Percentiles rank a stretch among this genome's conserved stretches.
phyloP scores from a whole-genome alignment of 441 rosid species.

The Lepidium campestre region DNA sequence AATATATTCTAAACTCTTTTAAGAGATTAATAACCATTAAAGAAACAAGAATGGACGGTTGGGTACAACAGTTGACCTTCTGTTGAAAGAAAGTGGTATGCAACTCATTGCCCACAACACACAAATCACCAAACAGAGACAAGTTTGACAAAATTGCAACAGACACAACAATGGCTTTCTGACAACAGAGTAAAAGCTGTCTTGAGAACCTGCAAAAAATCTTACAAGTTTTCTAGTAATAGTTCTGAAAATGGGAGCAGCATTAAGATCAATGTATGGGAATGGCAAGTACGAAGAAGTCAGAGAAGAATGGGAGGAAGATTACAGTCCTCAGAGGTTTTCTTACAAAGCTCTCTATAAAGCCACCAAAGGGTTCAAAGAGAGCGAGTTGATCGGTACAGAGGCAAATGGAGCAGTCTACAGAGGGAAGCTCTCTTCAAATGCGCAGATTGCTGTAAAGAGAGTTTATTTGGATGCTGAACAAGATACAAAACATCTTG shows the following conservation, averaged over 20 bases:
- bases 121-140: constrained; percentile 9
- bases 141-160: constrained; percentile 9
- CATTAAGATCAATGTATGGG: constrained; percentile 26
- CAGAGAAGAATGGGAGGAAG: constrained; percentile 47
- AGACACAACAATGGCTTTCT: constrained; percentile 11
- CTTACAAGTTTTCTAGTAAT: not conserved
- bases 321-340: constrained; percentile 53
- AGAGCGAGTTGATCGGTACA: constrained; percentile 34
- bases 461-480: constrained; percentile 35
- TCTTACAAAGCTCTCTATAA: constrained; percentile 32
- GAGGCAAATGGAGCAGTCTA: constrained; percentile 57
- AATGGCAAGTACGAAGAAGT: constrained; percentile 37
- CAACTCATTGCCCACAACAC: constrained; percentile 26
- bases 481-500: constrained; percentile 57
- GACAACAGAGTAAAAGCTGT: constrained; percentile 6
- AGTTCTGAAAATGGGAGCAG: constrained; percentile 22
- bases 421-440: constrained; percentile 43
- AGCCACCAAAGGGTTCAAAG: constrained; percentile 45
- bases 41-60: constrained; percentile 20
- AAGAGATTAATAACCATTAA: constrained; percentile 18
- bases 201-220: not conserved
- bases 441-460: constrained; percentile 47
- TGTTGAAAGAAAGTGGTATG: constrained; percentile 26
- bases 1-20: not conserved
- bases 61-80: constrained; percentile 26